These are phyloP conservation scores for Byssothecium circinans DNA, from an alignment of 2,329 filamentous ascomycete genomes.

Conservation along the genomic window DNA sequence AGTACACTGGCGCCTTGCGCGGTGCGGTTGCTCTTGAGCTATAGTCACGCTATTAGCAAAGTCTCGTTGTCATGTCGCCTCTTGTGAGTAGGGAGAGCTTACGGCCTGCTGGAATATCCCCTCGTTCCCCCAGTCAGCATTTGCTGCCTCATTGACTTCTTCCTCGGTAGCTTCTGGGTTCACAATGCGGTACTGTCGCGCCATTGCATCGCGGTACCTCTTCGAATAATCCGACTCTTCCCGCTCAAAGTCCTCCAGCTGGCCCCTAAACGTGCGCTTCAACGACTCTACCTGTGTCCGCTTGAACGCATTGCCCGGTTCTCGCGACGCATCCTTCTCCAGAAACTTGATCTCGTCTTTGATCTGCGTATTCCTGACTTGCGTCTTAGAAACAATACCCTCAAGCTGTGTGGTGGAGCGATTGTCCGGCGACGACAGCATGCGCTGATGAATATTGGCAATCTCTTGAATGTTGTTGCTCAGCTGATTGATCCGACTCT, in stretches of 20 bases:
- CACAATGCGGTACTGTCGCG: conserved; percentile 78
- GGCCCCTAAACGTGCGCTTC: conserved; percentile 71
- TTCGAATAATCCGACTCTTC: conserved; percentile 72
- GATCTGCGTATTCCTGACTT: conserved; percentile 73
- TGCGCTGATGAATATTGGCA: conserved; percentile 69
- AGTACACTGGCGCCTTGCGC: conserved; percentile 73
- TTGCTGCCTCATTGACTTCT: conserved; percentile 69
- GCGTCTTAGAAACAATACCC: conserved; percentile 68
- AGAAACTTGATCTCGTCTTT: conserved; percentile 77
- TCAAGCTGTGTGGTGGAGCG: conserved; percentile 61
- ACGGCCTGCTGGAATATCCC: conserved; percentile 83
- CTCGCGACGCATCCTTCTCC: conserved; percentile 69
- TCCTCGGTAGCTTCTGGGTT: conserved; percentile 77
- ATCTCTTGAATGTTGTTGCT: conserved; percentile 69
- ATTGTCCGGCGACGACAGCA: conserved; percentile 66
- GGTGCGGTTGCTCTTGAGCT: conserved; percentile 75
- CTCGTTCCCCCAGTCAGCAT: conserved; percentile 74
- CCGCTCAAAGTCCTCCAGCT: conserved; percentile 69
- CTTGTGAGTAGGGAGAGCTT: conserved; percentile 42
- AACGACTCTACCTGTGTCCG: conserved; percentile 68
- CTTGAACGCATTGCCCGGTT: conserved; percentile 66
- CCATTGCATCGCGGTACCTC: conserved; percentile 75
- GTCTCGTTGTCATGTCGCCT: not conserved
- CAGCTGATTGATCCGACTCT: conserved; percentile 68
- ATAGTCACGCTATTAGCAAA: conserved; percentile 4